Base-by-base conservation (phyloP, 139 green algal species). In the Chlamydomonas sphaeroides region DNA sequence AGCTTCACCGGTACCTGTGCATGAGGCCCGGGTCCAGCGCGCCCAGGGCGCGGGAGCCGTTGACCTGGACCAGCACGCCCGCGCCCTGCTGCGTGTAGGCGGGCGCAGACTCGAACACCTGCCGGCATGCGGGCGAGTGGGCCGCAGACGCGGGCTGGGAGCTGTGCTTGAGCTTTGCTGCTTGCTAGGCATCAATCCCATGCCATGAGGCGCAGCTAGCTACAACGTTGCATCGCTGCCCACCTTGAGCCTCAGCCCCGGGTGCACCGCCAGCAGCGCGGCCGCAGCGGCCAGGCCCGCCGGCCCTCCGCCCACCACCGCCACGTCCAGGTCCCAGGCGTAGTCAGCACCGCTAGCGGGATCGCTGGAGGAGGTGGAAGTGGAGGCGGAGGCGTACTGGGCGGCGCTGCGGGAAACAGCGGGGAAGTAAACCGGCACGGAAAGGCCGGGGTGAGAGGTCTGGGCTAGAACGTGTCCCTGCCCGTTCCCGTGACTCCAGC, bases 51-150 rank as follows among this genome's bases (percentile, higher is more conserved):
- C 28, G 32, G 0, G 33, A 2, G 20, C 69, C 69, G 41, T 78
- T 78, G 1, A 33, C 3, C 17, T n/a, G 30, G 21, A 78, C 10
- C 20, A 18, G 17, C 32, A 78, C 49, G 14, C 18, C 35, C 2
- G 69, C 69, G 25, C 69, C 69, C 49, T 49, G 48, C 20, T 49
- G 32, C 3, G 6, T 23, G 49, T 48, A 78, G 26, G 49, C 23
- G 15, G 48, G 18, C 1, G 26, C 15, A 0, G 69, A n/a, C 49
- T 78, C 69, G 32, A 78, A 78, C 51, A 78, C 69, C 69, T 78
- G 69, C 48, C 28, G 5, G 33, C 32, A 65, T 48, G 28, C n/a
- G 56, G 15, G 56, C 23, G 56, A 10, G 56, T 62, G 51, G 14
- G 4, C 3, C 15, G 51, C 14, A 28, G 14, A 28, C 17, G 14